Evolutionary conservation across 768 basidiomycete genomes (phyloP).

Genomic region (Podaxis pistillaris): DNA sequence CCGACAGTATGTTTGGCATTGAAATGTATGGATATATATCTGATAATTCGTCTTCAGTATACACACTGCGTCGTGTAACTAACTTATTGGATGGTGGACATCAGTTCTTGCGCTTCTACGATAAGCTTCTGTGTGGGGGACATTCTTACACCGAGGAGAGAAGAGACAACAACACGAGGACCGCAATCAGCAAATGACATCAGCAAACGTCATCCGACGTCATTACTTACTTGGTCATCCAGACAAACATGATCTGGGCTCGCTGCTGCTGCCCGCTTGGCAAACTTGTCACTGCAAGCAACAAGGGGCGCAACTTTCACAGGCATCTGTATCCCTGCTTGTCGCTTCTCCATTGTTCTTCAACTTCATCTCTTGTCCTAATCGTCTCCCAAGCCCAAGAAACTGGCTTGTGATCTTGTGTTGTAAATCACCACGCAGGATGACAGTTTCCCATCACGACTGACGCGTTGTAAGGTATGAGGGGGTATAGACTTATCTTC

Average conservation of each 20-base stretch:
- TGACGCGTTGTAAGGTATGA: too few relatives aligned
- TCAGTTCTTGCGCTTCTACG: neutral
- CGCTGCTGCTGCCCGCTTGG: too few relatives aligned
- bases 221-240: neutral
- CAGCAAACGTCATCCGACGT: neutral
- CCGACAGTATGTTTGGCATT: neutral
- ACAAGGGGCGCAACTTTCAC: too few relatives aligned
- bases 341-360: too few relatives aligned
- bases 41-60: neutral
- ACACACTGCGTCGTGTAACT: conserved; percentile 4
- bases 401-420: too few relatives aligned
- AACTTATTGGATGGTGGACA: conserved; percentile 6
- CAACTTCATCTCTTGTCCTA: too few relatives aligned
- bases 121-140: neutral
- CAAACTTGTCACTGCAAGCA: too few relatives aligned
- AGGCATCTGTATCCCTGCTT: too few relatives aligned
- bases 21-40: neutral
- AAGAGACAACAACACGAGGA: neutral
- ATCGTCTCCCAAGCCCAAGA: too few relatives aligned
- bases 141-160: neutral
- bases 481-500: too few relatives aligned
- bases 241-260: neutral
- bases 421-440: too few relatives aligned
- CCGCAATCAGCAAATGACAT: conserved; percentile 3
- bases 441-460: too few relatives aligned